A percentile compares a stretch with the other conserved stretches of the same genome.
phyloP scores from a whole-genome alignment of 768 basidiomycete species.

The Pleurotus tuber-regium region DNA sequence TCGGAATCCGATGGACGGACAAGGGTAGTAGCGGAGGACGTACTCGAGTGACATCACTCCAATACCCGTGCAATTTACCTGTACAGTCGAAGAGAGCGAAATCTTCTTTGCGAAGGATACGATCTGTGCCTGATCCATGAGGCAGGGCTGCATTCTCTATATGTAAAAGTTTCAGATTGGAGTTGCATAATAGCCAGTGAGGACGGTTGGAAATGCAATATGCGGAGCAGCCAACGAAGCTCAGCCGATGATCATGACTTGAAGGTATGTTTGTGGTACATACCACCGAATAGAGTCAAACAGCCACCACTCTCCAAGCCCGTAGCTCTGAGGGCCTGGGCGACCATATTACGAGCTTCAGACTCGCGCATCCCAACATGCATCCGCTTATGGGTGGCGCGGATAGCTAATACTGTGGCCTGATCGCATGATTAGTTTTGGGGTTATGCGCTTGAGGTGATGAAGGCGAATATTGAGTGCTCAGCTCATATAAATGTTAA shows the following conservation, averaged over 20 bases:
- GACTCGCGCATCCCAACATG: slow-evolving; percentile 77
- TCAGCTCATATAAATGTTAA: not conserved
- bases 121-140: slow-evolving; percentile 78
- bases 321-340: slow-evolving; percentile 48
- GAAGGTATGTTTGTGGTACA: slow-evolving; percentile 17
- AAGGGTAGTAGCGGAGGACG: slow-evolving; percentile 18
- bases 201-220: slow-evolving; percentile 1
- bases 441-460: no score
- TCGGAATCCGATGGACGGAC: slow-evolving; percentile 13
- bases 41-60: slow-evolving; percentile 78
- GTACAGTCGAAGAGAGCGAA: slow-evolving; percentile 76
- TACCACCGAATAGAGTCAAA: slow-evolving; percentile 79
- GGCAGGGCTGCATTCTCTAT: slow-evolving; percentile 85
- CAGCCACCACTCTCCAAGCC: slow-evolving; percentile 60
- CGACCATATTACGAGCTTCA: slow-evolving; percentile 57
- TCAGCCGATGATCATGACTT: slow-evolving; percentile 2
- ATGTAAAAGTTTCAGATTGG: not conserved
- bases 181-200: not conserved
- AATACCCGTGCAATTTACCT: slow-evolving; percentile 70
- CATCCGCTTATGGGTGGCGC: slow-evolving; percentile 58
- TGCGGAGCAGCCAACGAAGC: slow-evolving; percentile 1
- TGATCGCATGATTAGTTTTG: no score
- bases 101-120: slow-evolving; percentile 51
- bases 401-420: slow-evolving; percentile 78
- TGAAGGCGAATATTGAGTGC: no score